phyloP scores from a whole-genome alignment of 2,329 filamentous ascomycete genomes.

The Fusarium sublunatum region DNA sequence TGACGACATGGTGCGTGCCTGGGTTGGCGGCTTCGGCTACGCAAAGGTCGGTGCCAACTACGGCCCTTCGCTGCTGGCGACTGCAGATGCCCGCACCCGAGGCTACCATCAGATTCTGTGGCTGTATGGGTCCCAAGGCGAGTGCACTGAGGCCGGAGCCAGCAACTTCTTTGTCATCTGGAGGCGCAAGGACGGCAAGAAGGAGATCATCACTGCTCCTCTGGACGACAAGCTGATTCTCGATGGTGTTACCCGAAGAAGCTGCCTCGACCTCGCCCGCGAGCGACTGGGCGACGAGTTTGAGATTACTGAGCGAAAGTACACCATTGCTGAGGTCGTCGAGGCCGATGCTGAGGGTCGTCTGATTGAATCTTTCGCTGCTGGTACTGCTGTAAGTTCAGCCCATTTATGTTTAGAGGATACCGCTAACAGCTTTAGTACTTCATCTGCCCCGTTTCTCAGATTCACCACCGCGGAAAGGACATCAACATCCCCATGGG shows the following conservation, averaged over 20 bases:
- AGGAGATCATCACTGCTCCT: constrained; percentile 82
- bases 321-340: constrained; percentile 82
- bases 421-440: constrained; percentile 59
- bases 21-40: constrained; percentile 92
- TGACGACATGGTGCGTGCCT: constrained; percentile 87
- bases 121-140: constrained; percentile 82
- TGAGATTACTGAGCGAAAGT: constrained; percentile 83
- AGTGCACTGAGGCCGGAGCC: constrained; percentile 90
- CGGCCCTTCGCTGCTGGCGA: constrained; percentile 83
- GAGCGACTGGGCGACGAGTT: constrained; percentile 68
- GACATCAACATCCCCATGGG: constrained; percentile 73
- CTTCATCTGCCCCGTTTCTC: constrained; percentile 76
- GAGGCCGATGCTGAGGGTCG: constrained; percentile 79
- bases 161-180: constrained; percentile 92
- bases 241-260: constrained; percentile 87
- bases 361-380: constrained; percentile 85
- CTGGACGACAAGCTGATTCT: constrained; percentile 86
- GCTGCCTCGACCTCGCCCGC: constrained; percentile 77
- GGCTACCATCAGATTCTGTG: constrained; percentile 95
- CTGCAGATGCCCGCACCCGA: constrained; percentile 75
- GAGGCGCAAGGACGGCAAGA: constrained; percentile 64
- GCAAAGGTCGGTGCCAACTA: constrained; percentile 96
- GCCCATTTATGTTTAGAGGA: neutral
- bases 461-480: constrained; percentile 74
- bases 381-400: constrained; percentile 81